phyloP scores from a whole-genome alignment of 129 eudicot genomes.

The Deinandra increscens region DNA sequence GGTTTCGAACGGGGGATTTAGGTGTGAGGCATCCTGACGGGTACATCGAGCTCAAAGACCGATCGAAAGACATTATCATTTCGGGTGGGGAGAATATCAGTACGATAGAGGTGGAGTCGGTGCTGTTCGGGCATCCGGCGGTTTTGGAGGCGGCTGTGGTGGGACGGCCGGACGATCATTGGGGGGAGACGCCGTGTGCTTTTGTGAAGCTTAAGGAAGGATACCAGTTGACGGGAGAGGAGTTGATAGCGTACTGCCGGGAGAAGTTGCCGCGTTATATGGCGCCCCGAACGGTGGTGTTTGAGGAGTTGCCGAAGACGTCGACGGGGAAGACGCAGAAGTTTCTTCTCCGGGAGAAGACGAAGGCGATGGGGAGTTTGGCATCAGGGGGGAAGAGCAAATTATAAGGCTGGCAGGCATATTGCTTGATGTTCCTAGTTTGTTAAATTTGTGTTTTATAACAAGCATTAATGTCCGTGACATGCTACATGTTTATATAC shows the following conservation, averaged over 20 bases:
- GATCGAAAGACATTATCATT: too few species aligned
- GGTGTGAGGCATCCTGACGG: too few species aligned
- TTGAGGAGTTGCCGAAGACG: conserved; percentile 47
- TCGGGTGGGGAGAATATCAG: conserved; percentile 55
- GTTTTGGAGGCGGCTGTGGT: conserved; percentile 50
- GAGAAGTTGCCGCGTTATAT: conserved; percentile 46
- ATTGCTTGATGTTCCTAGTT: too few species aligned
- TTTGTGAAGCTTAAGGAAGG: conserved; percentile 40
- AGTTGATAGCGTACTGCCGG: conserved; percentile 29
- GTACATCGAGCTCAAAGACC: too few species aligned
- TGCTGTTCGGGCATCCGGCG: conserved; percentile 48
- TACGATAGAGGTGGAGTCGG: conserved; percentile 53
- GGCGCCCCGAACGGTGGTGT: conserved; percentile 46
- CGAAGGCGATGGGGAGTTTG: conserved; percentile 39
- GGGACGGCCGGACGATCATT: conserved; percentile 48
- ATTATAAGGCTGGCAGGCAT: too few species aligned
- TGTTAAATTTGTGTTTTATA: too few species aligned
- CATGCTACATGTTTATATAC: too few species aligned
- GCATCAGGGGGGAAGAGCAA: too few species aligned
- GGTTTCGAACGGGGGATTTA: too few species aligned
- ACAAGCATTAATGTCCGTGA: too few species aligned
- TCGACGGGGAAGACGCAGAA: conserved; percentile 52
- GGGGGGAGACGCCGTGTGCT: conserved; percentile 57
- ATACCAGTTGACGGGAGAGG: conserved; percentile 11
- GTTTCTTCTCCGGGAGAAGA: conserved; percentile 39